These are phyloP conservation scores for Aurantiochytrium sp. DNA, from an alignment of 108 stramenopile species.

Conservation along the genomic window DNA sequence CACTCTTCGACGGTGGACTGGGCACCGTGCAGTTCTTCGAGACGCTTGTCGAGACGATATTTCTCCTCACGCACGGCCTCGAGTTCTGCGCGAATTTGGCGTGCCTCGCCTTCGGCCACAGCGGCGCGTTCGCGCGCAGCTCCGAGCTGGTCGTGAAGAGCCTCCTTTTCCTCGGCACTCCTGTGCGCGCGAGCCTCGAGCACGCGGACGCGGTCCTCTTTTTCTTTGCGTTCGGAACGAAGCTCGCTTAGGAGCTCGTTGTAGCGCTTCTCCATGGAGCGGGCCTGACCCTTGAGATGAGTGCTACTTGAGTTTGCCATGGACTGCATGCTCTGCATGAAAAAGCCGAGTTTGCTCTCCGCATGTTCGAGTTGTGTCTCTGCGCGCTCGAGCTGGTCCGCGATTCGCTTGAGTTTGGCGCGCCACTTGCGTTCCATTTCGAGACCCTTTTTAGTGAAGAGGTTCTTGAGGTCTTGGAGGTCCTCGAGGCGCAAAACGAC, in stretches of 20 bases:
- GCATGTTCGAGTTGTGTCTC: neutral
- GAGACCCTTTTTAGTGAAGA: neutral
- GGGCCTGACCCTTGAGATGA: neutral
- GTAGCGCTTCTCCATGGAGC: neutral
- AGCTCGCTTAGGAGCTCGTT: neutral
- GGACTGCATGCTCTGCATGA: neutral
- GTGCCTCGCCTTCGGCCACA: neutral
- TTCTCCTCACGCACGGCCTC: neutral
- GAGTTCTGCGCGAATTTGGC: neutral
- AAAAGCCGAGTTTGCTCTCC: neutral
- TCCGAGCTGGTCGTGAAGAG: neutral
- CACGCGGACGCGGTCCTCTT: neutral
- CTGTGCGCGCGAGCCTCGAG: neutral
- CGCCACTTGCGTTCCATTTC: constrained; percentile 3
- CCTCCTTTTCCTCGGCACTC: neutral
- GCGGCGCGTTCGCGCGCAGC: neutral
- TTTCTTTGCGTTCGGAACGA: neutral
- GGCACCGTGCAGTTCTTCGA: neutral
- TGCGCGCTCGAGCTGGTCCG: neutral
- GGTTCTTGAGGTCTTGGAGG: neutral
- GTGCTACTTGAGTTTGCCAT: neutral
- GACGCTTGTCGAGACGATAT: neutral
- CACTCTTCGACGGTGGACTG: neutral
- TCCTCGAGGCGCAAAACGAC: neutral
- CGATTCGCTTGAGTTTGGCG: neutral